phyloP scores from a whole-genome alignment of 768 basidiomycete species.

The Boletus tomentosulus region DNA sequence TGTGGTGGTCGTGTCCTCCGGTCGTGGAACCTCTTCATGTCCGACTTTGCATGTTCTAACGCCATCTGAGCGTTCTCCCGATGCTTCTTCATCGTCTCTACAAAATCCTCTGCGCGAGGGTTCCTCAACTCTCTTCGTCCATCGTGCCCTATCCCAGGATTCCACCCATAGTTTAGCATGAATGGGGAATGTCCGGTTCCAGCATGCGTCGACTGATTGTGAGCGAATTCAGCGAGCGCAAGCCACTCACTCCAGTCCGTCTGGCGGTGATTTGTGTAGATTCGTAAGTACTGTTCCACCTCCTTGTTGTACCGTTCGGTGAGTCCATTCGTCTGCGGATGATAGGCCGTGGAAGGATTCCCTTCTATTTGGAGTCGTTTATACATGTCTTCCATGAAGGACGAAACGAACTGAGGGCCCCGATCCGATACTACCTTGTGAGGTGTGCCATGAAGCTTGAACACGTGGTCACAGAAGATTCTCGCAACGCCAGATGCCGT shows the following conservation, averaged over 20 bases:
- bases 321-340: constrained; percentile 26
- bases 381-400: constrained; percentile 30
- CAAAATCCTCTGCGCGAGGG: too few relatives aligned
- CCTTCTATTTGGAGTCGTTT: constrained; percentile 30
- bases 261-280: background rate
- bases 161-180: background rate
- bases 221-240: background rate
- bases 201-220: background rate
- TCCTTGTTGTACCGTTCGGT: background rate
- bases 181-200: background rate
- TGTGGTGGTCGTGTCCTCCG: background rate
- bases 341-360: constrained; percentile 38
- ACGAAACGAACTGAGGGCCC: constrained; percentile 27
- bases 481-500: constrained; percentile 17
- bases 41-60: background rate
- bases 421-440: constrained; percentile 23
- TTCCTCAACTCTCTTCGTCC: too few relatives aligned
- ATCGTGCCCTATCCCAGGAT: background rate
- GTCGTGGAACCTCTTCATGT: background rate
- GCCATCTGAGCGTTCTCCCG: background rate
- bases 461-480: constrained; percentile 20
- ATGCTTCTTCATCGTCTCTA: background rate
- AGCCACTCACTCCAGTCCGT: background rate
- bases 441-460: constrained; percentile 28
- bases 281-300: background rate